phyloP scores from a whole-genome alignment of 176 grass and related monocot species.

The Hyparrhenia diplandra region DNA sequence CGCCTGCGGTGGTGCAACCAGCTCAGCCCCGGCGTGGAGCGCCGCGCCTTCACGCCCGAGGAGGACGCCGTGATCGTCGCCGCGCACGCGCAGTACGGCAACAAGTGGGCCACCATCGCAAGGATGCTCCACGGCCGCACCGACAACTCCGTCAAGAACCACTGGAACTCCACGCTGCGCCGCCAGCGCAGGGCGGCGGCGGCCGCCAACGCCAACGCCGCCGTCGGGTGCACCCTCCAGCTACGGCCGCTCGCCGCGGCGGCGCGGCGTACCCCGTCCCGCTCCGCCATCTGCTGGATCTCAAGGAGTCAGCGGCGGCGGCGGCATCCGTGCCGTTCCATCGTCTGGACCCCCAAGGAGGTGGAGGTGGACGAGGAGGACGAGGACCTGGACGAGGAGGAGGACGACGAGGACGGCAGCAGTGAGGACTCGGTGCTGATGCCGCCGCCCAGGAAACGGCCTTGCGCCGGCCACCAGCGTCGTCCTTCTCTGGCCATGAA shows the following conservation, averaged over 20 bases:
- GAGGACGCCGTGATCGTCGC: slow-evolving; percentile 68
- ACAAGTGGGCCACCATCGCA: slow-evolving; percentile 96
- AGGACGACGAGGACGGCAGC: slow-evolving; percentile 14
- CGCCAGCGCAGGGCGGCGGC: slow-evolving; percentile 31
- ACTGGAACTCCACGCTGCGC: slow-evolving; percentile 91
- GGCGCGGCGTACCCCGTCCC: neutral
- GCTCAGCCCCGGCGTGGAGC: slow-evolving; percentile 77
- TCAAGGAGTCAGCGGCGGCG: neutral
- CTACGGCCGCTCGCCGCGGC: neutral
- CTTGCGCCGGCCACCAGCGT: neutral
- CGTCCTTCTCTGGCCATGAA: neutral
- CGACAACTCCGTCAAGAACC: slow-evolving; percentile 97
- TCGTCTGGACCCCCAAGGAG: neutral
- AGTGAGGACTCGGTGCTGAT: slow-evolving; percentile 21
- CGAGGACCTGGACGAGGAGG: neutral
- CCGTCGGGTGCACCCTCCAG: neutral
- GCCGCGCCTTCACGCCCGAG: slow-evolving; percentile 70
- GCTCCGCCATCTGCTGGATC: neutral
- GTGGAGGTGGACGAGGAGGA: neutral
- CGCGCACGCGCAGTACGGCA: slow-evolving; percentile 56
- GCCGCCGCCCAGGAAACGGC: slow-evolving; percentile 25
- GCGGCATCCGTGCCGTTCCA: neutral
- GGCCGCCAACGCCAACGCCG: neutral
- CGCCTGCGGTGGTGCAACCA: slow-evolving; percentile 94
- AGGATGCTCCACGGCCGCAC: slow-evolving; percentile 70